Evolutionary conservation across 1,139 yeast species (phyloP).

Genomic region (Suhomyces panamericanus): DNA sequence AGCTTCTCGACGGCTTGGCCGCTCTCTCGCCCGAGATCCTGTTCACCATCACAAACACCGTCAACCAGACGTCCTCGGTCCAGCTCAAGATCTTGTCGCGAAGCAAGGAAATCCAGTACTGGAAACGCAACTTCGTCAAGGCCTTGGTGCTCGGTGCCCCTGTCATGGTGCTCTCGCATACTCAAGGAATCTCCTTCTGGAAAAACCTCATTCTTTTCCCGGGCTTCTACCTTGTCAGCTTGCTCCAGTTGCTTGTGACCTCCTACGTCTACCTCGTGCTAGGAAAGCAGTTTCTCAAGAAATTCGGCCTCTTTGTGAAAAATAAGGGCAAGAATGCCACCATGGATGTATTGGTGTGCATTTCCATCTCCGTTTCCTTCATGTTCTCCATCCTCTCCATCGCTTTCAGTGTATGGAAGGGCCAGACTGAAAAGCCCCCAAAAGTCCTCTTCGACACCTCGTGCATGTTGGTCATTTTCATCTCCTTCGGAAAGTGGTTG

Average conservation of each 20-base stretch:
- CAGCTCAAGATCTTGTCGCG: constrained; percentile 72
- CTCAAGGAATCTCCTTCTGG: constrained; percentile 40
- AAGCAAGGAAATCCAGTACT: constrained; percentile 67
- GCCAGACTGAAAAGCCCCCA: constrained; percentile 51
- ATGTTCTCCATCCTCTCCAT: constrained; percentile 68
- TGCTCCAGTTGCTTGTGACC: constrained; percentile 63
- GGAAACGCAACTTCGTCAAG: constrained; percentile 58
- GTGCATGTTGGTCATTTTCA: constrained; percentile 79
- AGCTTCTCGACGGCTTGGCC: constrained; percentile 47
- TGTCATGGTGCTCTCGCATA: constrained; percentile 55
- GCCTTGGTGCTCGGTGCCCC: constrained; percentile 63
- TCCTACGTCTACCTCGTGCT: constrained; percentile 68
- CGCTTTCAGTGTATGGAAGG: constrained; percentile 40
- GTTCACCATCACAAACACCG: constrained; percentile 45
- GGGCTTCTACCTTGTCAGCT: constrained; percentile 59
- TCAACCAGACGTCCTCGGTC: constrained; percentile 49
- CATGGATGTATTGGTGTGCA: constrained; percentile 89
- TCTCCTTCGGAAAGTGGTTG: constrained; percentile 84
- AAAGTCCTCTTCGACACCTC: constrained; percentile 83
- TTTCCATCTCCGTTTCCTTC: constrained; percentile 81
- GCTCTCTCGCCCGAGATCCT: constrained; percentile 23
- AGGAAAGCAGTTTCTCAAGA: constrained; percentile 63
- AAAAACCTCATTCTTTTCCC: constrained; percentile 31
- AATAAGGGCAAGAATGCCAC: constrained; percentile 71
- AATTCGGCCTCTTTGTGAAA: constrained; percentile 63